Evolutionary conservation across 176 grass and related monocot species (phyloP).

Genomic region (Rhynchospora breviuscula): DNA sequence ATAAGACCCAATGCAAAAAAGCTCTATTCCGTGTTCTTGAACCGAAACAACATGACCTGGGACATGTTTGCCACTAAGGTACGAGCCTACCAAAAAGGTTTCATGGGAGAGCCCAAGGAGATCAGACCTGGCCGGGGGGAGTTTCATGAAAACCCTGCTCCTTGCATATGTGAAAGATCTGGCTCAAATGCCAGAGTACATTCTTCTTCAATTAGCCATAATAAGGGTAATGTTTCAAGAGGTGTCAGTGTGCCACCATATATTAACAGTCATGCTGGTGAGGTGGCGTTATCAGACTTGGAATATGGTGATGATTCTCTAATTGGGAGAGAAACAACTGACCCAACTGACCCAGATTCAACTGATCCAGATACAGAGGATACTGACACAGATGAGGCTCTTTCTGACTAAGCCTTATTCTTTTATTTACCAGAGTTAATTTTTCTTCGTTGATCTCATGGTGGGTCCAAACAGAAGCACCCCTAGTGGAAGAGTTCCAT

Average conservation of each 20-base stretch:
- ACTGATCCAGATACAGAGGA: constrained; percentile 2
- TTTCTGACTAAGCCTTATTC: constrained; percentile 24
- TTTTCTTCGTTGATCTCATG: background rate
- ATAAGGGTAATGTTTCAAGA: background rate
- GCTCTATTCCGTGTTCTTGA: constrained; percentile 60
- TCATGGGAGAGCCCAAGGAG: constrained; percentile 78
- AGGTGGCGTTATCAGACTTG: constrained; percentile 9
- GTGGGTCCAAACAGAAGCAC: background rate
- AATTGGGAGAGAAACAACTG: background rate
- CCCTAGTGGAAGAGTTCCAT: background rate
- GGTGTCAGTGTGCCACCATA: constrained; percentile 14
- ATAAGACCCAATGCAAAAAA: constrained; percentile 75
- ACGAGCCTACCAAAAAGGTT: constrained; percentile 52
- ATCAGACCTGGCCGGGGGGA: constrained; percentile 60
- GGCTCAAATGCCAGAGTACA: background rate
- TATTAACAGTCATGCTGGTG: constrained; percentile 7
- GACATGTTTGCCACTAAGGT: constrained; percentile 55
- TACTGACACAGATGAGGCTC: constrained; percentile 8
- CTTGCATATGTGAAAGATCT: constrained; percentile 59
- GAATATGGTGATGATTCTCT: constrained; percentile 20
- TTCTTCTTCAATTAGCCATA: constrained; percentile 7
- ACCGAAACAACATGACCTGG: constrained; percentile 66
- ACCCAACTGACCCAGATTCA: constrained; percentile 6
- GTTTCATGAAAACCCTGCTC: constrained; percentile 68
- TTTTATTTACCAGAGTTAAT: background rate